Conservation (phyloP, 495 filamentous ascomycete species). For the Penicillium bialowiezense region DNA sequence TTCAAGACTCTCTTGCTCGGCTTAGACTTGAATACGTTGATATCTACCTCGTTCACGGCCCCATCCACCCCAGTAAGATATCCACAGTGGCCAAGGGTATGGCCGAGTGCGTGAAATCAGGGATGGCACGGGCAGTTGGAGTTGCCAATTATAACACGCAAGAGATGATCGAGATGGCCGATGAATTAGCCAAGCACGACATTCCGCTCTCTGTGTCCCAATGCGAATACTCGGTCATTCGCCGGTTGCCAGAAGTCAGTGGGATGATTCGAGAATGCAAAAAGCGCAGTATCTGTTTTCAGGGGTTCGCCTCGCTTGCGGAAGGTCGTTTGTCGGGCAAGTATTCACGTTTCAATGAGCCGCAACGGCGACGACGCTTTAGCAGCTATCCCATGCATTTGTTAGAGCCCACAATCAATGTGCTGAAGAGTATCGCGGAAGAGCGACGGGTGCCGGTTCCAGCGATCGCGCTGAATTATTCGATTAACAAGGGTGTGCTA, state of each 20-base stretch:
- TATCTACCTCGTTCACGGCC: slow-evolving; percentile 72
- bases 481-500: slow-evolving; percentile 29
- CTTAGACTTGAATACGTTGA: slow-evolving; percentile 75
- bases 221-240: slow-evolving; percentile 27
- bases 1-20: slow-evolving; percentile 49
- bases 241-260: slow-evolving; percentile 20
- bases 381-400: slow-evolving; percentile 29
- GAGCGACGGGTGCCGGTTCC: slow-evolving; percentile 24
- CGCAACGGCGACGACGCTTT: slow-evolving; percentile 17
- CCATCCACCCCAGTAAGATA: slow-evolving; percentile 31
- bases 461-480: slow-evolving; percentile 43
- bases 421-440: slow-evolving; percentile 25
- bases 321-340: slow-evolving; percentile 24
- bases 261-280: slow-evolving; percentile 25
- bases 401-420: slow-evolving; percentile 24
- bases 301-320: slow-evolving; percentile 24
- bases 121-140: slow-evolving; percentile 32
- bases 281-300: slow-evolving; percentile 24
- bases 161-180: slow-evolving; percentile 39
- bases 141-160: slow-evolving; percentile 41
- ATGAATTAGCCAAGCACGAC: slow-evolving; percentile 15
- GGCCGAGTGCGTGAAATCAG: slow-evolving; percentile 38
- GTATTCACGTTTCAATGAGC: slow-evolving; percentile 20
- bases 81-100: slow-evolving; percentile 25
- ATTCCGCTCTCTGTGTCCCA: slow-evolving; percentile 22